Base-by-base conservation (phyloP, 257 asterid genomes). In the Salvia splendens region DNA sequence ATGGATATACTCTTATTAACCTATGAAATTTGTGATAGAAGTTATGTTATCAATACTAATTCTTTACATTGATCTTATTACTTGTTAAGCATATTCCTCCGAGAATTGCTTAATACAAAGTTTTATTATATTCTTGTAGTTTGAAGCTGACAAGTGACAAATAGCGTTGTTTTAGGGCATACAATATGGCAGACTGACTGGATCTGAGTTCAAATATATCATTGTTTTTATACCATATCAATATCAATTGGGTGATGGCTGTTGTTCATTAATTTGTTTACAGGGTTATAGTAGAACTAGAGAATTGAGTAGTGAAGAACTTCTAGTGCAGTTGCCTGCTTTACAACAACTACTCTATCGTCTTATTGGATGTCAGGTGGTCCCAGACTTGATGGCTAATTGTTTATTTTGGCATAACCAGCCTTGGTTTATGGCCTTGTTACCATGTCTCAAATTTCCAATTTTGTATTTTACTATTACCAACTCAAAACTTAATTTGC, bases 351-450 rank as follows among this genome's bases (percentile, higher is more conserved):
- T 89, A 78, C 81, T 89, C 48, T 79, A 83, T 79, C 98, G 97
- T 61, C 94, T 89, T 68, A 75, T 92, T 61, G 96, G 96, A 59
- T 92, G 98, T 50, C 96, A 89, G 98, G 98, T 91, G 83, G 5
- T 46, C 68, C 43, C n/a, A 33, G 4, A 24, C 63, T 50, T 68
- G 17, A 32, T 59, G 56, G 43, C 59, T 7, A 50, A 32, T 11
- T 14, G 7, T 52, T 14, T 59, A 48, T 20, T 62, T 53, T 54
- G 24, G 38, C 14, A 54, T 38, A 38, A 61, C 47, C 66, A 38
- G 38, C 53, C 60, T 42, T 55, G n/a, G 45, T 61, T 73, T 61
- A 6, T 63, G 16, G 61, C 43, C 52, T 56, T 24, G 33, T 50
- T 1, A 45, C 47, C 36, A 42, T 67, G 54, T n/a, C n/a, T 51